Percentiles rank a stretch among this genome's conserved stretches.
These are phyloP conservation scores for Dictyostelium intermedium DNA, from an alignment of 78 protist species.

Conservation along the genomic window DNA sequence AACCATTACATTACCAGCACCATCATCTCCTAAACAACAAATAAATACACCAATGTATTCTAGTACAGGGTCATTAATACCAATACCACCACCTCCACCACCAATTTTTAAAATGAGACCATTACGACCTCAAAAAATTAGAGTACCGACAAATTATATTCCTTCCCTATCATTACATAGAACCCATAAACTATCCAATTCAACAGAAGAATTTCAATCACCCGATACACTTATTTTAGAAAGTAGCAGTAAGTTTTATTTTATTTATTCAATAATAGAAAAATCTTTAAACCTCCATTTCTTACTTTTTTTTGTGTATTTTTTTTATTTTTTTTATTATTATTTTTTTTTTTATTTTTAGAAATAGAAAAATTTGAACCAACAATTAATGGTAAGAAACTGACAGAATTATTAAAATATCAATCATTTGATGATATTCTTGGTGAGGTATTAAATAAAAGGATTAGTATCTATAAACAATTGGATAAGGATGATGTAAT, in stretches of 20 bases:
- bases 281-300: no score
- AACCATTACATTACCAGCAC: neutral
- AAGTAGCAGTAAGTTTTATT: neutral
- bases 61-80: neutral
- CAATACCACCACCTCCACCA: neutral
- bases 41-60: neutral
- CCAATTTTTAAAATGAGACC: neutral
- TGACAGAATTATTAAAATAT: slow-evolving; percentile 28
- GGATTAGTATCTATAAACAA: slow-evolving; percentile 56
- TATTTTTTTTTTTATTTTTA: neutral
- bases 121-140: neutral
- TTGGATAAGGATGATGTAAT: slow-evolving; percentile 6
- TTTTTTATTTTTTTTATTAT: no score
- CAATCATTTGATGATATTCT: slow-evolving; percentile 68
- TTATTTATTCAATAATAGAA: no score
- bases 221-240: neutral
- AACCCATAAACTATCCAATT: no score
- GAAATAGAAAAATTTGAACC: slow-evolving; percentile 44
- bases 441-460: neutral
- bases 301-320: no score
- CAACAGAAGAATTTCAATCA: neutral
- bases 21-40: neutral
- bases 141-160: neutral
- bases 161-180: neutral
- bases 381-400: slow-evolving; percentile 37